phyloP scores from a whole-genome alignment of 768 basidiomycete genomes.

The Russula vinacea region DNA sequence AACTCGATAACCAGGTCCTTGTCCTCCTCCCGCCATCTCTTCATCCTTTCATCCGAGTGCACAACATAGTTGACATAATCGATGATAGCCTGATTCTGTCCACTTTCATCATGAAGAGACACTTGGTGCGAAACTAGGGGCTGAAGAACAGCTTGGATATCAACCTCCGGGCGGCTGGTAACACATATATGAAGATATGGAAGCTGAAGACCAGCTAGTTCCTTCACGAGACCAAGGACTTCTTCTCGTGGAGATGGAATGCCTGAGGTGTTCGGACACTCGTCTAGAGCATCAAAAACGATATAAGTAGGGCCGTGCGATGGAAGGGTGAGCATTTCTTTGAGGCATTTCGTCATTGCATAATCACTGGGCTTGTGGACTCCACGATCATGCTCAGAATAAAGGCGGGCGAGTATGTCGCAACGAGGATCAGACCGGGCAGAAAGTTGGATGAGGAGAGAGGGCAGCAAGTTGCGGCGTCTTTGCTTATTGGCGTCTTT shows the following conservation, averaged over 20 bases:
- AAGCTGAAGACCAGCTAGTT: not conserved
- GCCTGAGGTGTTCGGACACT: conserved; percentile 2
- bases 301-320: not conserved
- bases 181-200: conserved; percentile 4
- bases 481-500: not conserved
- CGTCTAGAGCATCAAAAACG: not conserved
- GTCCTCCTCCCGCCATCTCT: conserved; percentile 2
- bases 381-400: not conserved
- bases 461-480: not conserved
- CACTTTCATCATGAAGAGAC: not conserved
- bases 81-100: conserved; percentile 1
- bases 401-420: not conserved
- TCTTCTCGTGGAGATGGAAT: not conserved
- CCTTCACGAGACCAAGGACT: not conserved
- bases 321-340: not conserved
- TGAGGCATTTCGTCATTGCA: not conserved
- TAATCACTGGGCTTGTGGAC: not conserved
- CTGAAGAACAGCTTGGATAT: not conserved
- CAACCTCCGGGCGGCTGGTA: not conserved
- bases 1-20: not conserved
- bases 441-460: conserved; percentile 1
- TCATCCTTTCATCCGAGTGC: not conserved
- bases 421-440: not conserved
- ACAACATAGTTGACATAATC: not conserved
- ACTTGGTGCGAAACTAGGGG: not conserved